phyloP scores from a whole-genome alignment of 1,139 yeast species.

The Groenewaldozyma sp. region DNA sequence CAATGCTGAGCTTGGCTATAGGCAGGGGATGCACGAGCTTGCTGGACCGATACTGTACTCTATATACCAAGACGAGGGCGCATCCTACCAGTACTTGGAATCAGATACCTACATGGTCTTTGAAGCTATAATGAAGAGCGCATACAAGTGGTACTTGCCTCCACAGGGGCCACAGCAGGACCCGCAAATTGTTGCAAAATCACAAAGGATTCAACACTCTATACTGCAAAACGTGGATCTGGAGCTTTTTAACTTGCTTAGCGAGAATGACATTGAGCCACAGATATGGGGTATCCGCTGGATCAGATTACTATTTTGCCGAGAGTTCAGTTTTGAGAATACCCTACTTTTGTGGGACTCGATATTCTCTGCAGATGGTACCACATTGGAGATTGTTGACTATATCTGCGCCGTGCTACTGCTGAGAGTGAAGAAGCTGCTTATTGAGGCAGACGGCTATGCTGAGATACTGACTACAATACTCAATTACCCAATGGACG shows the following conservation, averaged over 20 bases:
- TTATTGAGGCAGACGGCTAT: constrained; percentile 20
- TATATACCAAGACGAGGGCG: constrained; percentile 14
- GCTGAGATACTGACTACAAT: constrained; percentile 26
- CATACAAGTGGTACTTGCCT: constrained; percentile 25
- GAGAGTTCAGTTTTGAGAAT: constrained; percentile 36
- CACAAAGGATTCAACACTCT: constrained; percentile 29
- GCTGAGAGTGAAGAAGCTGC: constrained; percentile 22
- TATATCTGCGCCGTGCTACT: constrained; percentile 29
- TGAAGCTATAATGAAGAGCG: constrained; percentile 26
- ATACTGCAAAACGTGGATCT: constrained; percentile 32
- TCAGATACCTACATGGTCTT: constrained; percentile 28
- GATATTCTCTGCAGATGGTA: constrained; percentile 28
- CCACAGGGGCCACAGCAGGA: constrained; percentile 12
- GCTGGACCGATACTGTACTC: constrained; percentile 39
- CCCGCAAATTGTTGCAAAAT: constrained; percentile 26
- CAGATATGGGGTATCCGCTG: constrained; percentile 55
- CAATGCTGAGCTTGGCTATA: constrained; percentile 43
- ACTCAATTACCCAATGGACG: constrained; percentile 25
- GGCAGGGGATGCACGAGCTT: constrained; percentile 57
- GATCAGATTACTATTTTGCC: constrained; percentile 41
- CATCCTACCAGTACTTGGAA: constrained; percentile 14
- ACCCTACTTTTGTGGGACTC: constrained; percentile 31
- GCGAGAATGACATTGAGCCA: constrained; percentile 42
- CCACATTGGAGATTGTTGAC: constrained; percentile 26
- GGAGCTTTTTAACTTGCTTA: constrained; percentile 26